Evolutionary conservation across 1,284 basidiomycete genomes (phyloP).

Genomic region (Austroboletus niveus): DNA sequence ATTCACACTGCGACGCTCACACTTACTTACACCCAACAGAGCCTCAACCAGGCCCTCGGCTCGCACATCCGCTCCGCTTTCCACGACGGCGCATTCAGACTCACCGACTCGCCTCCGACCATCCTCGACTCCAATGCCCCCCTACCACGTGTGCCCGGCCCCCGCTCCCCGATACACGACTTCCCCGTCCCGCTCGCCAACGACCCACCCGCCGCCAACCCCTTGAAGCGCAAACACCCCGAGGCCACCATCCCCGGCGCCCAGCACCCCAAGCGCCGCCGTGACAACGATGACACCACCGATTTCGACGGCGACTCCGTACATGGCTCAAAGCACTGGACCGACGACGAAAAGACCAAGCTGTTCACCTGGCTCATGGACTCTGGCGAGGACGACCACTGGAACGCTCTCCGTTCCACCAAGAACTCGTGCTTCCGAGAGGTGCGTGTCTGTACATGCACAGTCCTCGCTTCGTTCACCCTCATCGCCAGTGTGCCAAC

Average conservation of each 20-base stretch:
- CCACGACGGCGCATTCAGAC: conserved; percentile 29
- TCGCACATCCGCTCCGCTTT: conserved; percentile 31
- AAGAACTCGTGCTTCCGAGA: conserved; percentile 78
- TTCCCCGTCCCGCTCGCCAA: conserved; percentile 30
- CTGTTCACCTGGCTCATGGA: conserved; percentile 75
- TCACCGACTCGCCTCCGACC: conserved; percentile 34
- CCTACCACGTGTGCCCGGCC: conserved; percentile 26
- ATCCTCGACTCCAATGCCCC: conserved; percentile 30
- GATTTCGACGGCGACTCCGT: conserved; percentile 53
- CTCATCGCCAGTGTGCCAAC: conserved; percentile 50
- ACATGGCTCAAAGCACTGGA: conserved; percentile 75
- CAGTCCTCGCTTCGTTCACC: conserved; percentile 6
- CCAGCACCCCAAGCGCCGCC: conserved; percentile 46
- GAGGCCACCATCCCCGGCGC: conserved; percentile 38
- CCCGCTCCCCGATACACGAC: conserved; percentile 35
- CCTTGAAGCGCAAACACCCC: conserved; percentile 51
- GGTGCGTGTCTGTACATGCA: conserved; percentile 37
- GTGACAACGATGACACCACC: conserved; percentile 41
- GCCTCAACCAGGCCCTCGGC: conserved; percentile 36
- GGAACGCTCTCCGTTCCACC: conserved; percentile 67
- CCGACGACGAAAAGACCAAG: conserved; percentile 71
- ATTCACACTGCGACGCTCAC: conserved; percentile 6
- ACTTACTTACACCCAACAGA: conserved; percentile 19
- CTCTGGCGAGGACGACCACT: conserved; percentile 64
- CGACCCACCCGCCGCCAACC: conserved; percentile 23